Conservation (phyloP, 768 basidiomycete genomes). For the Panaeolus cyanescens region DNA sequence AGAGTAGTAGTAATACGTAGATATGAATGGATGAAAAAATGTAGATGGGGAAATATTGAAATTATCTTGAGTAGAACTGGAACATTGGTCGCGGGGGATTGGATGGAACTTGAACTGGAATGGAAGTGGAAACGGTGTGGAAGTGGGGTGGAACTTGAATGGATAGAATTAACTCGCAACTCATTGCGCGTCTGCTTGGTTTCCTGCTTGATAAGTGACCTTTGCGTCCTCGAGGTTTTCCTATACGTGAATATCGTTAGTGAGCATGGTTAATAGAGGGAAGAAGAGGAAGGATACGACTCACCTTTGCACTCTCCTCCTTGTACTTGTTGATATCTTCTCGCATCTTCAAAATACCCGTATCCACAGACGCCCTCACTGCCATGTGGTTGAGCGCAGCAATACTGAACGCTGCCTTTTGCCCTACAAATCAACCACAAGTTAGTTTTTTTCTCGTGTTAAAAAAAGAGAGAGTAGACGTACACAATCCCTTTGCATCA, state of each 20-base stretch:
- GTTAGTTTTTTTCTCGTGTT: conserved; percentile 6
- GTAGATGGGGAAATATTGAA: too few species aligned
- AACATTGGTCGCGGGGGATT: too few species aligned
- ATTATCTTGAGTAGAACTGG: too few species aligned
- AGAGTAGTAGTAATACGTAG: too few species aligned
- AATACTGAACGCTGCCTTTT: conserved; percentile 84
- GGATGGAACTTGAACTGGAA: too few species aligned
- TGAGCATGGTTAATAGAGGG: not conserved
- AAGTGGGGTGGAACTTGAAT: too few species aligned
- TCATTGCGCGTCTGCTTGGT: too few species aligned
- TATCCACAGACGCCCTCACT: conserved; percentile 45
- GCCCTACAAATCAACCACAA: conserved; percentile 53
- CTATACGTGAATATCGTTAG: not conserved
- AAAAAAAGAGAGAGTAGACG: conserved; percentile 26
- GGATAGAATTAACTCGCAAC: too few species aligned
- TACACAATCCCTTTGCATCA: conserved; percentile 85
- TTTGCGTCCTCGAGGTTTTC: conserved; percentile 33
- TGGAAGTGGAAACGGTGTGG: too few species aligned
- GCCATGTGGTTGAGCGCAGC: conserved; percentile 85
- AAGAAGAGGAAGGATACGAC: conserved; percentile 8
- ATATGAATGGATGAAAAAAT: too few species aligned
- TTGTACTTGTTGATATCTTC: conserved; percentile 70
- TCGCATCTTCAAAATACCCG: conserved; percentile 51
- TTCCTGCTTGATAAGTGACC: conserved; percentile 50
- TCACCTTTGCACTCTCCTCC: conserved; percentile 71